A percentile compares a stretch with the other conserved stretches of the same genome.
These are phyloP conservation scores for Delonix regia DNA, from an alignment of 306 rosid species.

Conservation along the genomic window DNA sequence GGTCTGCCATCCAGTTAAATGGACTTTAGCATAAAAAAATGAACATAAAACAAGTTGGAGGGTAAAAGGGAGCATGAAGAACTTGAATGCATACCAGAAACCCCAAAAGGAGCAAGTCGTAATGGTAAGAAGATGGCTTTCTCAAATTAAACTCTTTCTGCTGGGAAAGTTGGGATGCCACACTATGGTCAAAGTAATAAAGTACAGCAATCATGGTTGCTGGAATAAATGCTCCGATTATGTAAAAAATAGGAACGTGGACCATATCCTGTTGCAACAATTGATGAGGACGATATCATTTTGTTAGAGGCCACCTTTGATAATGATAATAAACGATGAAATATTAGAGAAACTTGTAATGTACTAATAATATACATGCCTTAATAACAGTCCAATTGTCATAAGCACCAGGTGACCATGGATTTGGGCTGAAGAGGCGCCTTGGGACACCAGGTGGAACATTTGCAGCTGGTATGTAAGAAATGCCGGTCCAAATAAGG, in stretches of 20 bases:
- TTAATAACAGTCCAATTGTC: slow-evolving; percentile 94
- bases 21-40: background rate
- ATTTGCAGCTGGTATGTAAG: slow-evolving; percentile 74
- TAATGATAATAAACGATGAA: background rate
- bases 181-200: slow-evolving; percentile 96
- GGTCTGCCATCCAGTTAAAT: slow-evolving; percentile 57
- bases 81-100: slow-evolving; percentile 64
- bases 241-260: slow-evolving; percentile 78
- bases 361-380: slow-evolving; percentile 48
- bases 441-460: slow-evolving; percentile 91
- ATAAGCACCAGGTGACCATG: slow-evolving; percentile 99
- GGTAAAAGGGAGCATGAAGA: background rate
- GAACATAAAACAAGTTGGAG: background rate
- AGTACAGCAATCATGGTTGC: slow-evolving; percentile 99
- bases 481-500: slow-evolving; percentile 86
- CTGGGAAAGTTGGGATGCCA: slow-evolving; percentile 97
- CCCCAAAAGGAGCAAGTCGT: slow-evolving; percentile 89
- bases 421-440: slow-evolving; percentile 96
- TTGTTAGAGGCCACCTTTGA: background rate
- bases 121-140: slow-evolving; percentile 94
- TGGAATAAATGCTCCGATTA: slow-evolving; percentile 95
- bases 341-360: background rate
- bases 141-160: slow-evolving; percentile 96
- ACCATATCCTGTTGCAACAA: slow-evolving; percentile 73
- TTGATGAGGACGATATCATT: background rate